A percentile compares a stretch with the other conserved stretches of the same genome.
These are phyloP conservation scores for Hydnum rufescens DNA, from an alignment of 768 basidiomycete genomes.

Conservation along the genomic window DNA sequence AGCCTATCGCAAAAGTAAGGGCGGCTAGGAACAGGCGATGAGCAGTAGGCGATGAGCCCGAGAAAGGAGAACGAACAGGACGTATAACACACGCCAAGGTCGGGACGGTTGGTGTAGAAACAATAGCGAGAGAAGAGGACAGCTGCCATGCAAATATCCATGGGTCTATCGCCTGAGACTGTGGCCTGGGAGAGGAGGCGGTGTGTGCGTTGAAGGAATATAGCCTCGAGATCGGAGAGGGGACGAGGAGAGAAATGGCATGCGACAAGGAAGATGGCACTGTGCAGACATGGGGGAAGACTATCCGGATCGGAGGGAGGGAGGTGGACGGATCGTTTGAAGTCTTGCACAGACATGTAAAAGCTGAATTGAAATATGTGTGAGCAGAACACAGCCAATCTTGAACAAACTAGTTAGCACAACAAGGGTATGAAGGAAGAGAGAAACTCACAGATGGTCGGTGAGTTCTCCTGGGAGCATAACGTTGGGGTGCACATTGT, in stretches of 20 bases:
- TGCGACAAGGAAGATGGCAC: not conserved
- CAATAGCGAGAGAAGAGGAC: not conserved
- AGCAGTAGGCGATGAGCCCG: not conserved
- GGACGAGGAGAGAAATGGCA: not conserved
- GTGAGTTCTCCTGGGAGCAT: not conserved
- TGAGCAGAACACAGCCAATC: not conserved
- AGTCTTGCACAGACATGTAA: not conserved
- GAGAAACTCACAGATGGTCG: not conserved
- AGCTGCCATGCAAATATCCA: not conserved
- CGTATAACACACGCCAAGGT: not conserved
- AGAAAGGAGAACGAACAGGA: not conserved
- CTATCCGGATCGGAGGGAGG: not conserved
- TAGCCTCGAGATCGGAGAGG: not conserved
- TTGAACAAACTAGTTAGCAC: not conserved
- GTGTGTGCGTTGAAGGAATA: not conserved
- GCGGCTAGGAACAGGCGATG: not conserved
- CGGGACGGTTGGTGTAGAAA: not conserved
- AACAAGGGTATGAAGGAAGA: not conserved
- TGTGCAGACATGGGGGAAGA: not conserved
- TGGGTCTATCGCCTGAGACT: not conserved
- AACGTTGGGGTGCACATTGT: not conserved
- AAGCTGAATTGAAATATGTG: not conserved
- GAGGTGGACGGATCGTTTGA: not conserved
- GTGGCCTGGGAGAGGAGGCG: not conserved
- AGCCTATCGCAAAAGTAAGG: not conserved